Evolutionary conservation across 257 asterid genomes (phyloP), one percentile per base, ranked within the genome.

Genomic region (Schizonepeta tenuifolia): DNA sequence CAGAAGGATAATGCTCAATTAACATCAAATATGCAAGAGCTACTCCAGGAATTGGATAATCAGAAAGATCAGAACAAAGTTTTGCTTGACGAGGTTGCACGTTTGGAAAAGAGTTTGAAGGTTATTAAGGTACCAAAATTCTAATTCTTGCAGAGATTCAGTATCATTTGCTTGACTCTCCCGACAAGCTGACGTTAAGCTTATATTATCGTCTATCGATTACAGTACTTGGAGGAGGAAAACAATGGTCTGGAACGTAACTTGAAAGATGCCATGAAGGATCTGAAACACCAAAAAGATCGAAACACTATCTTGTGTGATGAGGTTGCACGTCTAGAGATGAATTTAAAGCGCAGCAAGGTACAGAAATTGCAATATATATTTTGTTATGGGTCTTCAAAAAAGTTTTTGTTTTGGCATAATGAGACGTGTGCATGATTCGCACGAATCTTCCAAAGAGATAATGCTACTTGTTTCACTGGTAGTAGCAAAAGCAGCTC

Each of bases 401-500:
- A 35, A 28, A 14, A 20, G 3, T 72, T 22, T 35, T 11, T n/a
- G n/a, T 47, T 56, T 67, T 24, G 59, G 44, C 56, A 15, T 28
- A 8, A 47, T 26, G 0, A 3, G n/a, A 66, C 26, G 11, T 50
- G 56, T 17, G 6, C 14, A 75, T 35, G 65, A 36, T 26, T 31
- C 46, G 8, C 28, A 58, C 74, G 59, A 62, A 54, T 72, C 49
- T 38, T 67, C 65, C 13, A 18, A 73, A 63, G 64, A 44, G 79
- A 69, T 85, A 60, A 85, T 76, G 78, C 81, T 75, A 67, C 77
- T 84, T 69, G 71, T 79, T 86, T 90, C 83, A 50, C 64, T 82
- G 95, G 81, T 90, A 84, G 93, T 92, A 90, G 98, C 88, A 87
- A 88, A 91, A 87, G 75, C 91, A 88, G 85, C 81, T 78, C 62